phyloP scores from a whole-genome alignment of 1,284 basidiomycete genomes.

The Trametes sp. region DNA sequence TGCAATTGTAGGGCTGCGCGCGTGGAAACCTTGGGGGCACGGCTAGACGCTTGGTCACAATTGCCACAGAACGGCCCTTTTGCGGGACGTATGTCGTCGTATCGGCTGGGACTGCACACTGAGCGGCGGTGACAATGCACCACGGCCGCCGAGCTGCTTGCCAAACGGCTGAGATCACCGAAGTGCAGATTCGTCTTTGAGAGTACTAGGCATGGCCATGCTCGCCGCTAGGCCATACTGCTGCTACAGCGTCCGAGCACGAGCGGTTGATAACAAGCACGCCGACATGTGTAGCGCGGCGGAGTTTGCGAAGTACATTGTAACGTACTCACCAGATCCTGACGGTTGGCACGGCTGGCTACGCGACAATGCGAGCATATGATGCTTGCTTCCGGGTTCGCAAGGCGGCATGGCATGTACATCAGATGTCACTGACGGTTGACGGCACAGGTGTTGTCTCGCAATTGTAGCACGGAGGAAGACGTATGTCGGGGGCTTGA shows the following conservation, averaged over 20 bases:
- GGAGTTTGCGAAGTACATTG: not conserved
- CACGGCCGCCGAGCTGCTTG: no score
- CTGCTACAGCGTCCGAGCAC: not conserved
- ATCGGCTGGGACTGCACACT: no score
- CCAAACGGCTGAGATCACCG: not conserved
- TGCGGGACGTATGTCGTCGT: not conserved
- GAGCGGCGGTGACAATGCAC: no score
- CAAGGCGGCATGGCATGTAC: no score
- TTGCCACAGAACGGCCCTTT: not conserved
- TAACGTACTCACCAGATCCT: not conserved
- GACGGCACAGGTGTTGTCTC: not conserved
- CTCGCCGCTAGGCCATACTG: not conserved
- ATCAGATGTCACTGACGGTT: slow-evolving; percentile 3
- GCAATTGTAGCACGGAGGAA: not conserved
- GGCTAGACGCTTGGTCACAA: not conserved
- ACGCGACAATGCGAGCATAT: slow-evolving; percentile 3
- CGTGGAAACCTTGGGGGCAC: not conserved
- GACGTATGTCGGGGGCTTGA: slow-evolving; percentile 1
- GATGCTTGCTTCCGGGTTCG: not conserved
- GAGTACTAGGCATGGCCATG: not conserved
- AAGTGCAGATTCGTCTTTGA: not conserved
- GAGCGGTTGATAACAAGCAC: not conserved
- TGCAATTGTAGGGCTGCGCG: slow-evolving; percentile 3
- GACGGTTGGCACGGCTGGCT: not conserved
- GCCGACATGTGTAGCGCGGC: not conserved